Percentiles rank a stretch among this genome's conserved stretches.
These are phyloP conservation scores for Cyamopsis tetragonoloba DNA, from an alignment of 306 rosid genomes.

Conservation along the genomic window DNA sequence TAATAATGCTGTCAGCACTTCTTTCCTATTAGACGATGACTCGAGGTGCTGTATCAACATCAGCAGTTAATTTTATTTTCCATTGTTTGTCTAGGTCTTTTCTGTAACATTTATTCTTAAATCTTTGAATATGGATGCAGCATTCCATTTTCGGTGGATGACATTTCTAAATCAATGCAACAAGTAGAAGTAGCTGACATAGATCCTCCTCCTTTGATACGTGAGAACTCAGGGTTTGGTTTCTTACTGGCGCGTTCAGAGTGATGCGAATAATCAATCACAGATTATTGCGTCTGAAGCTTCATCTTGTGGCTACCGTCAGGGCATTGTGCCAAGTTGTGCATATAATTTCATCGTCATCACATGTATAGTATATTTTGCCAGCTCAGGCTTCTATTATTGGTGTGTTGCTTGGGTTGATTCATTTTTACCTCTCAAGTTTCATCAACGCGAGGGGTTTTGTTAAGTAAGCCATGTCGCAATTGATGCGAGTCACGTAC, in stretches of 20 bases:
- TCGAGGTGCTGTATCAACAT: conserved; percentile 62
- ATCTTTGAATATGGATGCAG: conserved; percentile 42
- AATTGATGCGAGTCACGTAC: conserved; percentile 22
- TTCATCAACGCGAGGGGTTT: conserved; percentile 64
- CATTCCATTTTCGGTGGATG: conserved; percentile 98
- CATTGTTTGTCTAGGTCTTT: neutral
- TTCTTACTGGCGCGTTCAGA: conserved; percentile 89
- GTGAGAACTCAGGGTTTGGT: conserved; percentile 94
- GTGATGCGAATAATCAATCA: conserved; percentile 31
- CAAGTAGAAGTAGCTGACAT: conserved; percentile 83
- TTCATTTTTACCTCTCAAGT: conserved; percentile 67
- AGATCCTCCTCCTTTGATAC: conserved; percentile 97
- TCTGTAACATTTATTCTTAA: conserved; percentile 11
- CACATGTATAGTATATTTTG: conserved; percentile 62
- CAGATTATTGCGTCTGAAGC: conserved; percentile 23
- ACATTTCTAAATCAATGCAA: conserved; percentile 92
- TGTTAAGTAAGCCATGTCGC: conserved; percentile 58
- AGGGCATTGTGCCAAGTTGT: conserved; percentile 52
- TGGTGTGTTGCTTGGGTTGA: conserved; percentile 63
- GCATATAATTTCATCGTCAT: conserved; percentile 50
- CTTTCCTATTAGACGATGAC: conserved; percentile 95
- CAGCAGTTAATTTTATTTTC: neutral
- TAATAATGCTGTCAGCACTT: conserved; percentile 87
- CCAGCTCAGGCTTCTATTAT: conserved; percentile 48
- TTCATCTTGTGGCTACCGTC: conserved; percentile 23